Evolutionary conservation across 306 rosid genomes (phyloP), one percentile per base, ranked within the genome.

Genomic region (Castanopsis chinensis): DNA sequence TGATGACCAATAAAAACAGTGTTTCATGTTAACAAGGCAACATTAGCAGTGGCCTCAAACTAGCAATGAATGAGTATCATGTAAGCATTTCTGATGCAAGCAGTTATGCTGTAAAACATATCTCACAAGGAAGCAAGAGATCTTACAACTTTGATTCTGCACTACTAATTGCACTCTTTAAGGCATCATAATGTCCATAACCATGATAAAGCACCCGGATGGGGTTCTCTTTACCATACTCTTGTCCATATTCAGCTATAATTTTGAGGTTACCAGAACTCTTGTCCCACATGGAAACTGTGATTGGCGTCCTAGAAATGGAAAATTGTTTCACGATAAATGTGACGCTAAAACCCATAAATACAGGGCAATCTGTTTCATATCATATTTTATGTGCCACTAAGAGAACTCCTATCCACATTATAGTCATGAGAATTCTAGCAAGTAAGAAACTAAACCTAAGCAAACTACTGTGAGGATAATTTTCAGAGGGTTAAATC

Each of bases 211-310:
- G 83, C 6, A 94, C 92, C 8, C 87, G 85, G 68, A 94, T 82
- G 1, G 97, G 92, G 25, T 84, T 83, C 73, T 91, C 94, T 77
- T 82, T 82, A 0, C 94, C 94, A 41, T 92, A 94, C 73, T 92
- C 97, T 49, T 83, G 82, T 67, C 97, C 98, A 57, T 94, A 92
- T 74, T 91, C 98, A 4, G 98, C 97, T 73, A 91, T 91, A 73
- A 87, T 76, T 80, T 76, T 89, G 30, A 91, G 86, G 45, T 45
- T 71, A 3, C 82, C 78, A 4, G 86, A 83, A 17, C 70, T 86
- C 74, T 82, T 85, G 80, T 88, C 90, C 81, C 85, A 74, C 92
- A 88, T 94, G 43, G 85, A 43, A 49, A 94, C 98, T 28, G 91
- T 83, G 79, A 94, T 92, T 28, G 98, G 98, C 91, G 87, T 83